Conservation (phyloP, 306 rosid species). For the Vigna hirtella region DNA sequence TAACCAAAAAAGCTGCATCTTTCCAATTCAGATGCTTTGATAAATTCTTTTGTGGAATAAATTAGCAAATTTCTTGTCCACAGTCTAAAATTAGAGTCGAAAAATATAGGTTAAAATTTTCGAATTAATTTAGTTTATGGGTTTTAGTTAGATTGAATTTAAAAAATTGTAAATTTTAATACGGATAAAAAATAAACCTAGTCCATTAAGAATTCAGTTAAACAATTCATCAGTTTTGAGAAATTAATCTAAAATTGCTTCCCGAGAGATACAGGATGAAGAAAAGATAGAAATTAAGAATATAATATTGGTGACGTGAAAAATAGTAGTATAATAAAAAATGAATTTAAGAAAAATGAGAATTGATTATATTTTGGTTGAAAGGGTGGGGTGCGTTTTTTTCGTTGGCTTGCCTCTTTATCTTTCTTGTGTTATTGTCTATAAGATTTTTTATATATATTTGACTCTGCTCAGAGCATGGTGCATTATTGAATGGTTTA, state of each 20-base stretch:
- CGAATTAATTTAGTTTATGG: no score
- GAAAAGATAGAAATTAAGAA: not conserved
- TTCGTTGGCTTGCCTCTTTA: slow-evolving; percentile 37
- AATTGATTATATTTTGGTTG: not conserved
- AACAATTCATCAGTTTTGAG: no score
- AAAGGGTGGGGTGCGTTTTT: slow-evolving; percentile 42
- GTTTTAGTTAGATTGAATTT: no score
- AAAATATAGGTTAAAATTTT: no score
- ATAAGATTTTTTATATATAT: not conserved
- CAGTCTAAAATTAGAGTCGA: not conserved
- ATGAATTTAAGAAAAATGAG: not conserved
- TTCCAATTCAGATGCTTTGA: not conserved
- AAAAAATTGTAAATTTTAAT: no score
- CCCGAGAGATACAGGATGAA: not conserved
- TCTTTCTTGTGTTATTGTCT: slow-evolving; percentile 24
- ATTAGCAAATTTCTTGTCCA: not conserved
- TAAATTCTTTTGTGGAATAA: not conserved
- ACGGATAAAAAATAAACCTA: no score
- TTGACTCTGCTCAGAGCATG: no score
- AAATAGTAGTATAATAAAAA: not conserved
- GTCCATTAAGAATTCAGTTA: no score
- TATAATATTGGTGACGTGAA: not conserved
- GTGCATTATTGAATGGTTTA: slow-evolving; percentile 23
- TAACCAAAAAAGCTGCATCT: no score
- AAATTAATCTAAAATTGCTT: no score